Conservation (phyloP, 202 grass and related monocot genomes). For the Bolboschoenoplectus hybrid region DNA sequence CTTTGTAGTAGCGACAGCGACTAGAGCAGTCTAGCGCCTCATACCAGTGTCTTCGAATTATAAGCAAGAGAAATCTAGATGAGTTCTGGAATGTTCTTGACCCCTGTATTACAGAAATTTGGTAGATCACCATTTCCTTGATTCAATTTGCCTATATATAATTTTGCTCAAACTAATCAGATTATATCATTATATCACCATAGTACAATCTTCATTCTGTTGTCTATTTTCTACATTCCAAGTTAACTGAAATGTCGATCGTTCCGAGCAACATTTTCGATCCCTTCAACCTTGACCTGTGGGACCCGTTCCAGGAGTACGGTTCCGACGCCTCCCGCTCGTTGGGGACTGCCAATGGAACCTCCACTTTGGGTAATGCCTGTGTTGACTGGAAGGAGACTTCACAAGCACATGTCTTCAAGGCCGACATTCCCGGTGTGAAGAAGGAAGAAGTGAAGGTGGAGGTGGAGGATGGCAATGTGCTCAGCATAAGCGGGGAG, state of each 20-base stretch:
- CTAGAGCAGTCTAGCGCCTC: no score
- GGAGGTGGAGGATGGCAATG: slow-evolving; percentile 56
- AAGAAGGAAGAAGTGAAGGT: slow-evolving; percentile 47
- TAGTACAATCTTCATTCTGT: no score
- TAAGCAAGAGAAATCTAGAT: no score
- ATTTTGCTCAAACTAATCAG: no score
- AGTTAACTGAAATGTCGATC: not conserved
- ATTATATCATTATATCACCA: no score
- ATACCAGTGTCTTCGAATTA: no score
- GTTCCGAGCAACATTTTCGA: slow-evolving; percentile 24
- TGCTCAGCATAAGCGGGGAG: slow-evolving; percentile 52
- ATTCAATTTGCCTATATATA: no score
- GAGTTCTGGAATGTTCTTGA: no score
- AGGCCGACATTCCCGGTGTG: slow-evolving; percentile 47
- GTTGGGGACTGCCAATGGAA: not conserved
- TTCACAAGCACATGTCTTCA: slow-evolving; percentile 47
- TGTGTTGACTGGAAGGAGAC: slow-evolving; percentile 59
- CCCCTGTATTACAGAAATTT: no score
- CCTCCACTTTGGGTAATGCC: slow-evolving; percentile 1
- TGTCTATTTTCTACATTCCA: no score
- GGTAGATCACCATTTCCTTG: no score
- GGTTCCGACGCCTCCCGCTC: not conserved
- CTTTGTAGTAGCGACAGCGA: no score
- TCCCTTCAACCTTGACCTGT: slow-evolving; percentile 34
- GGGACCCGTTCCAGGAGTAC: slow-evolving; percentile 31